These are phyloP conservation scores for Trichothecium sympodiale DNA, from an alignment of 2,329 filamentous ascomycete genomes.

Conservation along the genomic window DNA sequence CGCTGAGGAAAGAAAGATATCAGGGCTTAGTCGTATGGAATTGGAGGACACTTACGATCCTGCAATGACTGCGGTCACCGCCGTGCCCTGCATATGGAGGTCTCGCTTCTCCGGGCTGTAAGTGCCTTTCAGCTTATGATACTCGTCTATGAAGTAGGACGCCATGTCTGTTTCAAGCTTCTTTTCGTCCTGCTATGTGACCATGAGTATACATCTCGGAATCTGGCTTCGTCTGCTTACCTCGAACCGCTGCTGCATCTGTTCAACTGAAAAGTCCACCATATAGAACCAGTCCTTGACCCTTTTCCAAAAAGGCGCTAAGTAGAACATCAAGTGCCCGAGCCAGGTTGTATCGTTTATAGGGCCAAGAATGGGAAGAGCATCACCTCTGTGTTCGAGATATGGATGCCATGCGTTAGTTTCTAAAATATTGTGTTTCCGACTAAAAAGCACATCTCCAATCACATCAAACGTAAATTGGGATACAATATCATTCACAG, in stretches of 20 bases:
- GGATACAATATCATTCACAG: neutral
- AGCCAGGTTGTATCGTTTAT: neutral
- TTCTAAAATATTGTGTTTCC: neutral
- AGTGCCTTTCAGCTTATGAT: neutral
- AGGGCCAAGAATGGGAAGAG: neutral
- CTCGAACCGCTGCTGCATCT: neutral
- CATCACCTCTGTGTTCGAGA: neutral
- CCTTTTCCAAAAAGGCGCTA: neutral
- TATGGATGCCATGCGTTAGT: neutral
- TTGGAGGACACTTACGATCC: too few species aligned
- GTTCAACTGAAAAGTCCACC: neutral
- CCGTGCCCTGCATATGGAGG: neutral
- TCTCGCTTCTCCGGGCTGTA: neutral
- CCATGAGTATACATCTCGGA: neutral
- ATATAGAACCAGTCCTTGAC: conserved; percentile 1
- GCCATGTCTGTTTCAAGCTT: neutral
- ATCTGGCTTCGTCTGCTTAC: neutral
- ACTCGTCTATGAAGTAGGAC: neutral
- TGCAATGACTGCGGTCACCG: neutral
- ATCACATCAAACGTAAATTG: conserved; percentile 3
- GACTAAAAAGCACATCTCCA: conserved; percentile 1
- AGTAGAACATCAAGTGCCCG: neutral
- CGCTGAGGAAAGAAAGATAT: too few species aligned
- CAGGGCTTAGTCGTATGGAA: too few species aligned
- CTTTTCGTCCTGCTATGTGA: neutral